phyloP scores from a whole-genome alignment of 331 rosid species.

The Prunus yedoensis region DNA sequence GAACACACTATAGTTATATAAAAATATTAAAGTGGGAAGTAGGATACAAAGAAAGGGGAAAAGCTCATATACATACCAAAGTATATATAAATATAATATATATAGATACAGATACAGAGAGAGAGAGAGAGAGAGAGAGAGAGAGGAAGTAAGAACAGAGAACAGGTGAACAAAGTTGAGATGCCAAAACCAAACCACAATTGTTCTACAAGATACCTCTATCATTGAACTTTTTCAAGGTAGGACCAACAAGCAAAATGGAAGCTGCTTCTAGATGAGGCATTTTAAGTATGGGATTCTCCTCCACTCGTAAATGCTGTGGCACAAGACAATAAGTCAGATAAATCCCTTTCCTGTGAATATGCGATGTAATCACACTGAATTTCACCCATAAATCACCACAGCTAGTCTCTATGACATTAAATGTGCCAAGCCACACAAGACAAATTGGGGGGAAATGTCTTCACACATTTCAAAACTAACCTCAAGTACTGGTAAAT shows the following conservation, averaged over 20 bases:
- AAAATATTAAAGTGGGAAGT: neutral
- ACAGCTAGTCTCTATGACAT: neutral
- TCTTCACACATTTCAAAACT: constrained; percentile 21
- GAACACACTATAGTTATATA: neutral
- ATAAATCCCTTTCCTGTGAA: neutral
- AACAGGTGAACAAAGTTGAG: constrained; percentile 12
- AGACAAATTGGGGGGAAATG: neutral
- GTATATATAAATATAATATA: neutral
- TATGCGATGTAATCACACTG: neutral
- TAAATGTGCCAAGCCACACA: neutral
- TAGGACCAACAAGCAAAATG: constrained; percentile 91
- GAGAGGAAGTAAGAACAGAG: neutral
- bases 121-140: neutral
- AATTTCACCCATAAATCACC: neutral
- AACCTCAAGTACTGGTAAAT: constrained; percentile 94
- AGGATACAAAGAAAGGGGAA: neutral
- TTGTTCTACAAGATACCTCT: constrained; percentile 59
- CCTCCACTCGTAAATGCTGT: constrained; percentile 98
- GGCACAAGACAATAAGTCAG: constrained; percentile 24
- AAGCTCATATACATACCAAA: neutral
- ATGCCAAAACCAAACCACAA: constrained; percentile 20
- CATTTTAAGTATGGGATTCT: constrained; percentile 93
- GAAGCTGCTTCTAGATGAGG: constrained; percentile 95
- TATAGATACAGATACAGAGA: neutral
- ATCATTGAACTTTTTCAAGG: constrained; percentile 87